These are phyloP conservation scores for Ramaria sp. DNA, from an alignment of 768 basidiomycete genomes.

Conservation along the genomic window DNA sequence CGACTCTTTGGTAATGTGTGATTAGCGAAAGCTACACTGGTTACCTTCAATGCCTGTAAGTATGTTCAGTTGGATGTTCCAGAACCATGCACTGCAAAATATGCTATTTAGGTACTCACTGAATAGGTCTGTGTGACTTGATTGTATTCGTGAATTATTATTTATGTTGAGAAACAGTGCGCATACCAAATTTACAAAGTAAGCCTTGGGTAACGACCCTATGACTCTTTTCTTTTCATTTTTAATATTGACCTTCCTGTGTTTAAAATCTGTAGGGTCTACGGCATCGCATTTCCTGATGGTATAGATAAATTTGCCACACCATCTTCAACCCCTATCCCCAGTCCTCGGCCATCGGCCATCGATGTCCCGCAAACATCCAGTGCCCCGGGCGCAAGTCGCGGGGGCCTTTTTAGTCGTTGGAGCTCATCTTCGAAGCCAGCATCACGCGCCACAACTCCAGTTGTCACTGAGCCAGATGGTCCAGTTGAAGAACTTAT, in stretches of 20 bases:
- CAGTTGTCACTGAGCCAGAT: constrained; percentile 19
- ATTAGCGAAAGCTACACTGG: constrained; percentile 69
- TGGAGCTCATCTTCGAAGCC: constrained; percentile 17
- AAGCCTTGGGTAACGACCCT: constrained; percentile 11
- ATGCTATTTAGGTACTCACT: constrained; percentile 27
- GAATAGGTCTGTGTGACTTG: constrained; percentile 35
- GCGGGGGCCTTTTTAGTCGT: constrained; percentile 18
- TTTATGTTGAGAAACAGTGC: constrained; percentile 22
- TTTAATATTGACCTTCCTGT: not conserved
- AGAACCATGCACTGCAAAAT: constrained; percentile 6
- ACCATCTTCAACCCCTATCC: constrained; percentile 24
- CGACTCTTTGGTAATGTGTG: not conserved
- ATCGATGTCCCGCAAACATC: constrained; percentile 2
- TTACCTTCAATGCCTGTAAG: constrained; percentile 67
- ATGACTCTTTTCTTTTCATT: not conserved
- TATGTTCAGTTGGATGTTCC: constrained; percentile 11
- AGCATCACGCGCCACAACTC: not conserved
- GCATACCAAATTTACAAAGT: constrained; percentile 69
- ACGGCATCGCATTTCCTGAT: constrained; percentile 54
- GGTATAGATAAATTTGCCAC: constrained; percentile 39
- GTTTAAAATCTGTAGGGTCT: constrained; percentile 33
- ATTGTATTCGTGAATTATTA: not conserved
- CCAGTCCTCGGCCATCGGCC: constrained; percentile 3
- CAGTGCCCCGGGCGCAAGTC: constrained; percentile 1
- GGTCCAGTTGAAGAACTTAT: constrained; percentile 64